Evolutionary conservation across 352 stramenopile species (phyloP), one percentile per base, ranked within the genome.

Genomic region (Phytophthora palmivora): DNA sequence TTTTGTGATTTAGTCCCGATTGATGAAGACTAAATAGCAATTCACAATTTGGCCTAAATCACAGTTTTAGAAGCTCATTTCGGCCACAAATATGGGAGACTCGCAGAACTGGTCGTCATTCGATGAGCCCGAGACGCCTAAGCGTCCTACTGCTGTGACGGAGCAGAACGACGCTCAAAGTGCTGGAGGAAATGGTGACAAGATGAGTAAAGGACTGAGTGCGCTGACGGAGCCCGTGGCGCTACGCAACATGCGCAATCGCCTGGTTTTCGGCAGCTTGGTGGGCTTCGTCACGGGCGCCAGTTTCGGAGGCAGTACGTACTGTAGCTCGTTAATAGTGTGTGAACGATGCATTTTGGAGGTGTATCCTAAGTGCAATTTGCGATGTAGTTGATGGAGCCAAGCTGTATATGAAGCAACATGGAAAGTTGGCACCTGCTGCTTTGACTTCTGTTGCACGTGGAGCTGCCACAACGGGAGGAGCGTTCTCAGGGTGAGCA

Each of bases 21-120:
- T 46, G 47, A 16, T 16, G 28, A 52, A 6, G 24, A 28, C 24
- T 28, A 28, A 28, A 28, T 28, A 28, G 24, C 6, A 6, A 6
- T 28, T 28, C 6, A 28, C 6, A 28, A 28, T 28, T 3, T 28
- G 24, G 24, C 3, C 24, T 28, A 28, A 28, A 28, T 28, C 6
- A 28, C 24, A 28, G 6, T 6, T 6, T 28, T 28, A 6, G 24
- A 28, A 43, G 24, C 19, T 34, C 42, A 61, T 59, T 52, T 12
- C 30, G 39, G 15, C 37, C 54, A 60, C 28, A 64, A 55, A 30
- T 49, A 91, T 93, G 84, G 67, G 80, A 37, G 82, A 91, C 68
- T 91, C 82, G 38, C 80, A 93, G 73, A 91, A 91, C 49, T 94
- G 84, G 84, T 88, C 75, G 59, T 86, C 84, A 46, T 94, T 92